Evolutionary conservation across 768 basidiomycete species (phyloP), one percentile per base, ranked within the genome.

Genomic region (Steccherinum ochraceum): DNA sequence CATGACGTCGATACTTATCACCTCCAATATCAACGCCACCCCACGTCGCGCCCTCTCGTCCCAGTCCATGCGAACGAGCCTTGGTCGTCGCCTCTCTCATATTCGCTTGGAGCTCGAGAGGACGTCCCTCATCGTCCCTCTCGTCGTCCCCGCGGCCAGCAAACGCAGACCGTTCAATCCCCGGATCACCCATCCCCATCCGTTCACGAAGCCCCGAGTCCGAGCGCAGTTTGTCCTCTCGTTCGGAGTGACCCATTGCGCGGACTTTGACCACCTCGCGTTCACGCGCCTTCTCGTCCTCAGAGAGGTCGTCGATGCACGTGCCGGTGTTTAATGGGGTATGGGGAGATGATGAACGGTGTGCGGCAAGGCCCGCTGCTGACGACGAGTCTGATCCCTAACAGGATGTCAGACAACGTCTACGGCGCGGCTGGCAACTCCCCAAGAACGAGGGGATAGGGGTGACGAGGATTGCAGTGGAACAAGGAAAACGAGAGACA

Each of bases 11-110:
- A 49, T 49, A 53, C 10, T 23, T 30, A 43, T 48, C 49, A 3
- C 24, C 27, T 5, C 55, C 57, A 18, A 61, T 50, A 18, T 45
- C 44, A 13, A 54, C 51, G 23, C 54, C 52, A 3, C 52, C 55
- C 59, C 58, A 61, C 12, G 4, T 25, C 43, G 59, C 59, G 13
- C 47, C 50, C 12, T 52, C 49, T 12, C 50, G 30, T 3, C 60
- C 63, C 16, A 61, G 54, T 16, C 55, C 57, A 44, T 65, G 56
- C 21, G 46, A 48, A 5, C 64, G 60, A 2, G 60, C 58, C 18
- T 30, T 43, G 5, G 59, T 51, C 16, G 51, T 61, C 13, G 54
- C 40, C 26, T 56, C 48, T 5, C 48, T 54, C 39, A 56, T 44
- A 45, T 62, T 46, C 21, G 57, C 55, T 49, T 55, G 58, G 45